These are phyloP conservation scores for Nakazawaea wickerhamii DNA, from an alignment of 805 yeast species.

Conservation along the genomic window DNA sequence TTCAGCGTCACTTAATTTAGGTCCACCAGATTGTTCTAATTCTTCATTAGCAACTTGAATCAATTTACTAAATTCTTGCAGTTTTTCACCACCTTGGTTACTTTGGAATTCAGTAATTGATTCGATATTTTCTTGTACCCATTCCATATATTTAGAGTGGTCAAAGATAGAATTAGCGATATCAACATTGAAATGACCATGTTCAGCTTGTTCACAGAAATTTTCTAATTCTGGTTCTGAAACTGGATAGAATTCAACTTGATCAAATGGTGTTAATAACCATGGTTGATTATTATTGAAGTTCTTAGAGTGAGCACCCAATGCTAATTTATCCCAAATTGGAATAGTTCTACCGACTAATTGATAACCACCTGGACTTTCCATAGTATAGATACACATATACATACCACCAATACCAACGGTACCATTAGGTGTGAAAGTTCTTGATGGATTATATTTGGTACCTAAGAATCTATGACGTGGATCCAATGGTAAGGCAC, in stretches of 20 bases:
- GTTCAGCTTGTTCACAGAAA: conserved; percentile 65
- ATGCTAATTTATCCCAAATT: conserved; percentile 90
- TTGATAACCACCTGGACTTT: conserved; percentile 98
- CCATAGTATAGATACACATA: conserved; percentile 98
- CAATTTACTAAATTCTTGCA: conserved; percentile 78
- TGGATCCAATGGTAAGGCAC: conserved; percentile 97
- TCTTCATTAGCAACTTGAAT: conserved; percentile 80
- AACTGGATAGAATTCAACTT: conserved; percentile 91
- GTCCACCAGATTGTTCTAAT: conserved; percentile 48
- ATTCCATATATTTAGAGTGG: conserved; percentile 67
- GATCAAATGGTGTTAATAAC: conserved; percentile 90
- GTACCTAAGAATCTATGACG: conserved; percentile 89
- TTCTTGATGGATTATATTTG: conserved; percentile 93
- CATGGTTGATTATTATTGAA: conserved; percentile 60
- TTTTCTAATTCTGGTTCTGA: conserved; percentile 75
- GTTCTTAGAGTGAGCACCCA: conserved; percentile 57
- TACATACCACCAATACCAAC: conserved; percentile 99
- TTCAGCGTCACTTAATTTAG: conserved; percentile 41
- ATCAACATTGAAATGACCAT: conserved; percentile 75
- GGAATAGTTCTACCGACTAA: conserved; percentile 95
- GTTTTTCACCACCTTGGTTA: conserved; percentile 71
- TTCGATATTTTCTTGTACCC: conserved; percentile 69
- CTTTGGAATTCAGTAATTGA: conserved; percentile 67
- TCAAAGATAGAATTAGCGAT: conserved; percentile 77
- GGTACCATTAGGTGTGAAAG: conserved; percentile 93